These are phyloP conservation scores for Paramecium caudatum DNA, from an alignment of 73 alveolate species.

Conservation along the genomic window DNA sequence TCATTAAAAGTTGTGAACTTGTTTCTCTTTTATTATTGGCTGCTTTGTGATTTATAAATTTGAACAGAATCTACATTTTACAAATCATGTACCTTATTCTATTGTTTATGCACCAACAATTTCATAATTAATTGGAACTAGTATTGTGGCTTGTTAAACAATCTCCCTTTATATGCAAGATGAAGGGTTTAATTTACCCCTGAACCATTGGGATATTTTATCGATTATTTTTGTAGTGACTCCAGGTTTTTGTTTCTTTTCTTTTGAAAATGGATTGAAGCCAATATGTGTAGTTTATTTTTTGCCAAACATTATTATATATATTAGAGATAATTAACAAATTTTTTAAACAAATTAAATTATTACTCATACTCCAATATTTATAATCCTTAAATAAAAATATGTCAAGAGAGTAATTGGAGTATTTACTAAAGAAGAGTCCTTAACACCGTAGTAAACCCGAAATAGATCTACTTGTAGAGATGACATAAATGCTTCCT, in stretches of 20 bases:
- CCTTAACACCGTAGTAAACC: constrained; percentile 42
- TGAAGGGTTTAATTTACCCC: constrained; percentile 4
- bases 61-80: neutral
- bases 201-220: neutral
- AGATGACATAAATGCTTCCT: neutral
- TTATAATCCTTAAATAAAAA: neutral
- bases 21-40: constrained; percentile 9
- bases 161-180: constrained; percentile 32
- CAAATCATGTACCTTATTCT: neutral
- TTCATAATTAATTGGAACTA: constrained; percentile 27
- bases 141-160: neutral
- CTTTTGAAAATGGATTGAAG: constrained; percentile 25
- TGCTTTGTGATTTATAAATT: neutral
- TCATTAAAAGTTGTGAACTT: constrained; percentile 20
- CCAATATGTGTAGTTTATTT: constrained; percentile 19
- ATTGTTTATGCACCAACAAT: constrained; percentile 24
- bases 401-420: constrained; percentile 3
- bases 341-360: neutral
- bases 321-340: neutral
- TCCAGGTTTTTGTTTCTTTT: neutral
- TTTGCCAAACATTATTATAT: constrained; percentile 29
- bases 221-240: constrained; percentile 20
- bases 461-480: constrained; percentile 24
- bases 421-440: neutral
- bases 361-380: neutral